Conservation (phyloP, 1,284 basidiomycete species). For the Ganoderma resinaceum region DNA sequence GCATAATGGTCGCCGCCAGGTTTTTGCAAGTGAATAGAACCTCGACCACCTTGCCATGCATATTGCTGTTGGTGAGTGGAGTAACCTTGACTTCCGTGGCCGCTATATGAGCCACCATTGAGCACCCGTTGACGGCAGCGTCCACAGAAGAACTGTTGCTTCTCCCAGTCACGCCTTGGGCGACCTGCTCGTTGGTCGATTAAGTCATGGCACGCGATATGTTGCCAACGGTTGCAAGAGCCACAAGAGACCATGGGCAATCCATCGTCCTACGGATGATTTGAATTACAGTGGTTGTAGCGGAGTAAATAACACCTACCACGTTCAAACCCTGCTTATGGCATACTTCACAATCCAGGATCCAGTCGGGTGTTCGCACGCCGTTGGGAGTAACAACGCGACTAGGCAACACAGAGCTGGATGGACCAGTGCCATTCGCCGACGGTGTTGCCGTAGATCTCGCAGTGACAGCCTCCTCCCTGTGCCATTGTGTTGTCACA, state of each 20-base stretch:
- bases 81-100: constrained; percentile 19
- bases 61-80: constrained; percentile 23
- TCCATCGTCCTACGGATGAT: constrained; percentile 68
- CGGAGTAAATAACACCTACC: constrained; percentile 47
- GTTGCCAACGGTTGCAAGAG: constrained; percentile 83
- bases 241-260: constrained; percentile 82
- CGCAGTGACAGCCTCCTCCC: constrained; percentile 24
- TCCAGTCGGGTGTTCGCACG: constrained; percentile 70
- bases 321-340: constrained; percentile 71
- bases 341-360: constrained; percentile 87
- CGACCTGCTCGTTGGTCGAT: constrained; percentile 64
- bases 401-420: constrained; percentile 33
- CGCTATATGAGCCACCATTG: constrained; percentile 20
- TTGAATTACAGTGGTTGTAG: background rate
- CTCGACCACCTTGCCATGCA: constrained; percentile 22
- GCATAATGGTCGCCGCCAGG: constrained; percentile 22
- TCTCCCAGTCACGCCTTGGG: constrained; percentile 73
- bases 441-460: constrained; percentile 34
- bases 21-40: constrained; percentile 26
- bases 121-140: constrained; percentile 47
- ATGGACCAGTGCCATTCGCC: constrained; percentile 32
- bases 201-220: constrained; percentile 78
- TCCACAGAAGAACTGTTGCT: constrained; percentile 66
- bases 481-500: background rate
- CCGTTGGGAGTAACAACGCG: constrained; percentile 47